Evolutionary conservation across 257 asterid genomes (phyloP), one percentile per base, ranked within the genome.

Genomic region (Jacaranda mimosifolia): DNA sequence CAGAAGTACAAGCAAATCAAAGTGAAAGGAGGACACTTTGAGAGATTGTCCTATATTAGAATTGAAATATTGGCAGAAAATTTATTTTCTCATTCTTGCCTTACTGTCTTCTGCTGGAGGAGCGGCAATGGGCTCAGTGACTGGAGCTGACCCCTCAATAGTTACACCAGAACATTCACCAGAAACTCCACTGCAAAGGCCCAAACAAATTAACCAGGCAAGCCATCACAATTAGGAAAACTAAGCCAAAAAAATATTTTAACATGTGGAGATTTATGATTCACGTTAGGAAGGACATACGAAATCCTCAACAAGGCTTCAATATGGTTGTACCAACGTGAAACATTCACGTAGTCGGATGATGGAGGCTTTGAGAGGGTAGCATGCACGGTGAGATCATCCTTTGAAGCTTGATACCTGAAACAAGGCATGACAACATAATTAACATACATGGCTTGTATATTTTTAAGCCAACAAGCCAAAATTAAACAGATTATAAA

Each of bases 321-420:
- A 17, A 89, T 89, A 66, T 89, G 93, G 79, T 83, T 83, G 83
- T 58, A 89, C 93, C 93, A 86, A 70, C 93, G 86, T 9, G 89
- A 89, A 40, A 73, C 87, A 36, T 89, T 91, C 42, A 91, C 91
- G 7, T 80, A 84, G 36, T 88, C 87, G 42, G 91, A 75, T 48
- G 98, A 79, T 13, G 97, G 96, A 56, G 93, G 76, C 82, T 82
- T 88, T 12, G 91, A 6, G 32, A 91, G 77, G 17, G 88, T 86
- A 69, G 91, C 78, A 75, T 83, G 89, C 49, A 91, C 96, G 0
- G 91, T 81, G 52, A 94, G 77, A 76, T 94, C 98, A 79, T 91
- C 98, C 71, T 94, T 94, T 0, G 97, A 94, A 17, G 97, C 97
- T 81, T 84, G 97, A 82, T 92, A 90, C 76, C 97, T 94, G 86